Base-by-base conservation (phyloP, 805 yeast genomes). In the Ogataea trehaloabstinens region DNA sequence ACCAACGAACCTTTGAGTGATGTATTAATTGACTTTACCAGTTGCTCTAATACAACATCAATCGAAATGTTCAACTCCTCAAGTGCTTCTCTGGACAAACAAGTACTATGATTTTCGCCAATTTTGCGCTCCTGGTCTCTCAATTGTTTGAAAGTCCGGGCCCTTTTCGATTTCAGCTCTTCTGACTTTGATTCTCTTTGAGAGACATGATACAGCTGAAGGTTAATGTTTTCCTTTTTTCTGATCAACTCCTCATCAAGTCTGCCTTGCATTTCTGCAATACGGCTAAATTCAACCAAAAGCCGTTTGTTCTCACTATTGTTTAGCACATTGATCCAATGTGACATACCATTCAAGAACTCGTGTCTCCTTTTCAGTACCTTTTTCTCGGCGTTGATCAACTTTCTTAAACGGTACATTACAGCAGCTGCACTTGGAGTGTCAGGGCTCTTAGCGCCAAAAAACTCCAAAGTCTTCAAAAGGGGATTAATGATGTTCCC, bases 41-140 rank as follows among this genome's bases (percentile, higher is more conserved):
- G 64, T 51, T 79, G 84, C 21, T 66, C 71, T 42, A 73, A 73
- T 5, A 75, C 74, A 17, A 78, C 73, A 38, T 68, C 75, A n/a
- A 74, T 62, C 25, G 76, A 69, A 43, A 71, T 67, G 30, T 67
- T 66, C 39, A 71, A 58, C 45, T 74, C 78, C 52, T 78, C 84
- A 24, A 78, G 52, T 37, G 67, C 64, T 49, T 79, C 85, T 40
- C 63, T 64, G 1, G 73, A 56, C 15, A 75, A 53, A 12, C 68
- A 56, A 0, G 76, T 66, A 6, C 56, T 58, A 13, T 71, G 67
- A 20, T 72, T 67, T 34, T 68, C 71, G 3, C 81, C 82, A 42
- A 51, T 57, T 44, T 67, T 70, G 28, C 69, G 59, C 42, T 74
- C 78, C 30, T 64, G 63, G 2, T 67, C 71, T 38, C 70, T 65